Base-by-base conservation (phyloP, 2,329 filamentous ascomycete genomes). In the Gnomoniopsis smithogilvyi region DNA sequence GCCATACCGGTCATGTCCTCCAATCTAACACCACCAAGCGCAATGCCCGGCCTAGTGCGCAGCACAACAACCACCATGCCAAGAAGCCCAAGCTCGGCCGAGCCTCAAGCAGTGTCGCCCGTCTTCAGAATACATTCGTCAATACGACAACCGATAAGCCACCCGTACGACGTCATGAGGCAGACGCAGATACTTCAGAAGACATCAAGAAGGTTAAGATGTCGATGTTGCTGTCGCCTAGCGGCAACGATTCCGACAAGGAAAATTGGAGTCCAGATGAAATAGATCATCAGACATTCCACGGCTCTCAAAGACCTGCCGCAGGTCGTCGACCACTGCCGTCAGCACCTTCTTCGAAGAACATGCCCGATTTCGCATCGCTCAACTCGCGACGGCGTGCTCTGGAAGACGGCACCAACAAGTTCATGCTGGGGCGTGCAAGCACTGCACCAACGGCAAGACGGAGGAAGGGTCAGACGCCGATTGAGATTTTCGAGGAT, bases 241-340 rank as follows among this genome's bases (percentile, higher is more conserved):
- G 84, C 17, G 84, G 75, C 71, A 79, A 85, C 51, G 93, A 96
- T 67, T 96, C 92, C 1, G 94, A 98, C 72, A 98, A 98, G 75
- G 94, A 98, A 76, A 98, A 98, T 69, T 96, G 92, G 83, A 84
- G 78, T 68, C 87, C 79, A 1, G 79, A 78, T 63, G 78, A 79
- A 63, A 77, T 79, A 46, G 78, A 73, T 10, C 76, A 74, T 62
- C 67, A 72, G 54, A 73, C 60, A 4, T 58, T 58, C 26, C 61
- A 64, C 64, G 54, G 64, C 56, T 51, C 57, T 66, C 65, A 64
- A 54, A 68, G 38, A 48, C 51, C 51, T 53, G 59, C 45, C 8
- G 64, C 51, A 71, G 71, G 61, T 11, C 61, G 71, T 54, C 74
- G 74, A 26, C 73, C 72, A 3, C 65, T 77, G 43, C 76, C 77